Evolutionary conservation across 257 asterid species (phyloP).

Genomic region (Nyctanthes arbortristis): DNA sequence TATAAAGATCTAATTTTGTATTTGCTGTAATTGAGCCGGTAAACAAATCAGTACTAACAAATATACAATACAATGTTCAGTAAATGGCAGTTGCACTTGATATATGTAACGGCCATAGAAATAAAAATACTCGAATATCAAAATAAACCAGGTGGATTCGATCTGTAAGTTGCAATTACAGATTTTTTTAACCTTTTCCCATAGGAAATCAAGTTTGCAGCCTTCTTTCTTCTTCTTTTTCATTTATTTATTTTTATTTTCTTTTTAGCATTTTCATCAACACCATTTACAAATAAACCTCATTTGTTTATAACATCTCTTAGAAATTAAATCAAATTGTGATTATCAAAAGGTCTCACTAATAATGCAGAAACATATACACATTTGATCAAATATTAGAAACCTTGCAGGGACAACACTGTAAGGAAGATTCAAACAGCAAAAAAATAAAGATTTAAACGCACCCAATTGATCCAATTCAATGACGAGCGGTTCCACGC

Average conservation of each 20-base stretch:
- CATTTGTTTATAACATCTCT: not conserved
- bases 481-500: slow-evolving; percentile 37
- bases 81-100: not conserved
- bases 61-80: not conserved
- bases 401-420: not conserved
- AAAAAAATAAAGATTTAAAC: slow-evolving; percentile 2
- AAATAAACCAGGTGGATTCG: not conserved
- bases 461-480: slow-evolving; percentile 86
- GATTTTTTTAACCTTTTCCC: not conserved
- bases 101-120: not conserved
- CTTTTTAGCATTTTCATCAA: not conserved
- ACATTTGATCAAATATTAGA: not conserved
- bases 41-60: not conserved
- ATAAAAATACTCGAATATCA: not conserved
- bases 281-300: not conserved
- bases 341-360: not conserved
- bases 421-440: not conserved
- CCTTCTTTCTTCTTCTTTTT: not conserved
- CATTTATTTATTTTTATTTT: too few relatives aligned
- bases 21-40: not conserved
- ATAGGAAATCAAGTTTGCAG: not conserved
- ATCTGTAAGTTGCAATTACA: not conserved
- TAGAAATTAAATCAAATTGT: not conserved
- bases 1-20: not conserved
- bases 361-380: not conserved